Evolutionary conservation across 2,329 filamentous ascomycete genomes (phyloP), one percentile per base, ranked within the genome.

Genomic region (Ceratocystis albifundus): DNA sequence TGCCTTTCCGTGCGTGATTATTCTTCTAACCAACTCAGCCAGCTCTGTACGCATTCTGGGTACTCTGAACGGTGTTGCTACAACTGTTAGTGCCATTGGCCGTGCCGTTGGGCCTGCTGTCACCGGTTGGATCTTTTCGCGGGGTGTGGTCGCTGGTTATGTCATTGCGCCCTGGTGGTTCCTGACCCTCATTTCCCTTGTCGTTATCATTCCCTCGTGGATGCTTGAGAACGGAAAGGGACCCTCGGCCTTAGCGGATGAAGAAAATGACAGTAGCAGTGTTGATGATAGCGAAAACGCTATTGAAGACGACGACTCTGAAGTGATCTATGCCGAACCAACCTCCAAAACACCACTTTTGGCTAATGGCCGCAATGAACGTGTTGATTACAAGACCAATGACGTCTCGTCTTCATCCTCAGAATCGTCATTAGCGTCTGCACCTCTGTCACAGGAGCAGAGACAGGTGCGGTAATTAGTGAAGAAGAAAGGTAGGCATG

Each of bases 21-120:
- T 97, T 71, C 80, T 97, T 61, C 82, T 97, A 46, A 96, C 92
- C 32, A 96, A 96, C 76, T 90, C 87, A 8, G 90, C 90, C 3
- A 76, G 80, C 0, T 91, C 87, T 65, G 77, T 96, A 17, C 79
- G 82, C 55, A 83, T 96, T 8, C 81, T 97, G 4, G 92, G 91
- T 0, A 96, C 92, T 0, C 77, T 97, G 66, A 97, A 97, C 72
- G 94, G 93, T 2, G 85, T 96, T 69, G 92, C 90, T 0, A 96
- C 92, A 0, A 88, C 87, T 66, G 84, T 92, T 44, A 88, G 86
- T 69, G 91, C 89, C 0, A 75, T 96, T 4, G 93, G 92, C 1
- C 80, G 92, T 62, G 92, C 90, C 0, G 72, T 82, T 0, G 94
- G 94, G 0, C 93, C 94, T 0, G 88, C 89, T 0, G 74, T 88